Evolutionary conservation across 2,329 filamentous ascomycete genomes (phyloP).

Genomic region (Diplodia mutila): DNA sequence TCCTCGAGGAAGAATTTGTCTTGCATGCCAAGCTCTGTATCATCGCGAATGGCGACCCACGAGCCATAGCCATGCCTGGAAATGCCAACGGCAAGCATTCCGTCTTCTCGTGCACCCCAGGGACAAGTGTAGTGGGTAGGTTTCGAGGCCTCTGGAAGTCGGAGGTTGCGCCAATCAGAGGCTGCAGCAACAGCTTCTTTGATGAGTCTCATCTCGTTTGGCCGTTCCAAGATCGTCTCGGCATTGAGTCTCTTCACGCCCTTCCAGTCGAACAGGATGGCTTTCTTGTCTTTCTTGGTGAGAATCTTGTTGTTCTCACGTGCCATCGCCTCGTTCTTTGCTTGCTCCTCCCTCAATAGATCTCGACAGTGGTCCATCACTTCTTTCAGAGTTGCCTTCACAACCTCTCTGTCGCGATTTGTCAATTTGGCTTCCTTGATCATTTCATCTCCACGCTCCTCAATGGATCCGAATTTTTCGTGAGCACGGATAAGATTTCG

Average conservation of each 20-base stretch:
- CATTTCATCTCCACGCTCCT: conserved; percentile 85
- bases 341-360: conserved; percentile 74
- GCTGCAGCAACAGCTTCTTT: conserved; percentile 68
- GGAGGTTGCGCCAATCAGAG: conserved; percentile 76
- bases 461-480: conserved; percentile 86
- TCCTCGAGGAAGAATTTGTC: conserved; percentile 98
- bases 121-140: conserved; percentile 86
- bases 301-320: conserved; percentile 74
- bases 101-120: conserved; percentile 93
- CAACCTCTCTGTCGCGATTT: conserved; percentile 79
- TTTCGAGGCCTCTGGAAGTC: conserved; percentile 89
- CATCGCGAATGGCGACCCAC: conserved; percentile 93
- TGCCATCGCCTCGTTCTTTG: conserved; percentile 66
- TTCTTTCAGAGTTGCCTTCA: conserved; percentile 75
- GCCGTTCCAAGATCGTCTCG: conserved; percentile 90
- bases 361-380: conserved; percentile 72
- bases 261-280: conserved; percentile 90
- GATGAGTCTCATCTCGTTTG: conserved; percentile 83
- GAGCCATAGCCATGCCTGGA: conserved; percentile 92
- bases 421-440: conserved; percentile 82
- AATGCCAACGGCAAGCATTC: conserved; percentile 95
- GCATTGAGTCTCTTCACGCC: conserved; percentile 95
- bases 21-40: conserved; percentile 78
- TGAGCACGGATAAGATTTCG: conserved; percentile 89
- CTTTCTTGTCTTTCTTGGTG: conserved; percentile 97